Evolutionary conservation across 768 basidiomycete species (phyloP), one percentile per base, ranked within the genome.

Genomic region (Termitomyces sp.): DNA sequence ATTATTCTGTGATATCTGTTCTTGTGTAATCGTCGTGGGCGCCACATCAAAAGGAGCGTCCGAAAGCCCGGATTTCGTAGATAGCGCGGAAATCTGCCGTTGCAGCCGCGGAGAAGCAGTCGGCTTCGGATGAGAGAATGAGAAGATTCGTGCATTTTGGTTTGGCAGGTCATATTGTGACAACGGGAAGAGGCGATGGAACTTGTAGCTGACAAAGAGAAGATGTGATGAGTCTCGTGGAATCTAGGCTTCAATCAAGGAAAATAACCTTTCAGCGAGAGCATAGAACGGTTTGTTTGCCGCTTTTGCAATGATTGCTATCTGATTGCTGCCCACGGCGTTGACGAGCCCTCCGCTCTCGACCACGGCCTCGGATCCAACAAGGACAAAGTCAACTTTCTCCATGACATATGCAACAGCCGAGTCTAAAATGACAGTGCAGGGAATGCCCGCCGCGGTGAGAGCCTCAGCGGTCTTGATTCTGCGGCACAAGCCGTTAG

Each of bases 331-430:
- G 42, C 96, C 96, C 37, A 98, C 90, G 52, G 90, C 92, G 68
- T 94, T 94, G 64, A 95, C 85, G 59, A 93, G 75, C 4, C 94
- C 92, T 45, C 97, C 97, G 61, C 91, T 94, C 73, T 98, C 97
- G 5, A 97, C 96, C 28, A 99, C 95, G 8, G 95, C 97, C 75
- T 99, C 97, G 41, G 94, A 94, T 33, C 97, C 97, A 41, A 98
- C 94, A 49, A 99, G 82, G 51, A 96, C 90, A 70, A 96, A 90
- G 71, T 96, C 92, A 20, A 96, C 93, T 64, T 90, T 88, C 62
- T 96, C 92, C 90, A 99, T 98, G 64, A 92, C 86, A 75, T 98
- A 98, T 39, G 93, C 93, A 4, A 98, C 95, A 1, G 96, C 94
- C 15, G 93, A 93, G 73, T 99, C 97, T 58, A 98, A 83, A 12